Conservation (phyloP, 2,329 filamentous ascomycete genomes). For the Fusarium graminum region DNA sequence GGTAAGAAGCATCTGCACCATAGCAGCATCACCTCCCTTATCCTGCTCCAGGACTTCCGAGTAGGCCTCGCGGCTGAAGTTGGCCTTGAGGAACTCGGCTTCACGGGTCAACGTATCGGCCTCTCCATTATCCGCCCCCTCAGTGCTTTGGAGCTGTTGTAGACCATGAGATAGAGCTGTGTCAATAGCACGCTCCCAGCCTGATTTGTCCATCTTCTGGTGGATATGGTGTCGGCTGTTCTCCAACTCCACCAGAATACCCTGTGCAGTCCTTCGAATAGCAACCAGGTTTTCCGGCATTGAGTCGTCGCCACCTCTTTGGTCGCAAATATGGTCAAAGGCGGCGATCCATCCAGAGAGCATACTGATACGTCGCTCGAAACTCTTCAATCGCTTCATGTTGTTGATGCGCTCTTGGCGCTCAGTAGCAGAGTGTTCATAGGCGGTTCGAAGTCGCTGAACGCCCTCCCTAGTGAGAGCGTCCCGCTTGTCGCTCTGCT, state of each 20-base stretch:
- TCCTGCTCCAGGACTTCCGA: constrained; percentile 85
- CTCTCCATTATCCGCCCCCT: constrained; percentile 68
- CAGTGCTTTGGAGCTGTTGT: constrained; percentile 76
- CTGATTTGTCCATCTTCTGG: constrained; percentile 81
- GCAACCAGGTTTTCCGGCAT: constrained; percentile 77
- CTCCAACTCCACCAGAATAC: constrained; percentile 90
- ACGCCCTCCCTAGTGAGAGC: constrained; percentile 81
- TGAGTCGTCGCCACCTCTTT: constrained; percentile 63
- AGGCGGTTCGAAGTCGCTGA: constrained; percentile 82
- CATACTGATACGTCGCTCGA: constrained; percentile 86
- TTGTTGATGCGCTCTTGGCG: constrained; percentile 81
- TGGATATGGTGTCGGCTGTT: constrained; percentile 91
- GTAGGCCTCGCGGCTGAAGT: constrained; percentile 84
- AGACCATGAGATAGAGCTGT: constrained; percentile 89
- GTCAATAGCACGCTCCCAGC: constrained; percentile 90
- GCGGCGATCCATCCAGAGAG: constrained; percentile 94
- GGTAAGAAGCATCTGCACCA: constrained; percentile 85
- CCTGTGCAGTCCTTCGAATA: constrained; percentile 89
- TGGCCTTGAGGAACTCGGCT: constrained; percentile 85
- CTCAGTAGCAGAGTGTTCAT: constrained; percentile 82
- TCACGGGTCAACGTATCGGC: constrained; percentile 81
- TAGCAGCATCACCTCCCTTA: constrained; percentile 79
- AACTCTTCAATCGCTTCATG: constrained; percentile 84
- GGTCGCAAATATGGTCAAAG: constrained; percentile 85
- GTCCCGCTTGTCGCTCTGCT: constrained; percentile 88